Evolutionary conservation across 768 basidiomycete species (phyloP).

Genomic region (Artomyces pyxidatus): DNA sequence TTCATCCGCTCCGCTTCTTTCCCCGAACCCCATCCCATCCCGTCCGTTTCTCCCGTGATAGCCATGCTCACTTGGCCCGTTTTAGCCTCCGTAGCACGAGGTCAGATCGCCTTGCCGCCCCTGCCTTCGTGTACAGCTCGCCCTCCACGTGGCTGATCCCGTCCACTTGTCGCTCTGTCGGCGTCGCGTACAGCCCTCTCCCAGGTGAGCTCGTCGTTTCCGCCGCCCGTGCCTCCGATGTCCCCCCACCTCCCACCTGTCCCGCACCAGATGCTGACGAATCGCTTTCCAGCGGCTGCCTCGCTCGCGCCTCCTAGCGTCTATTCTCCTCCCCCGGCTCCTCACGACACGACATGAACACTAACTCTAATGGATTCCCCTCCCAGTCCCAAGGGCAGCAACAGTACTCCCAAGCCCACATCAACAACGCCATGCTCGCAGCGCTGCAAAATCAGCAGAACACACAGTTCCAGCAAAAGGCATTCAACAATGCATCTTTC

Average conservation of each 20-base stretch:
- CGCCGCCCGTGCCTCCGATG: neutral
- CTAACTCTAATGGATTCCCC: constrained; percentile 11
- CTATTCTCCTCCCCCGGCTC: neutral
- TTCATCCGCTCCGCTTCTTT: neutral
- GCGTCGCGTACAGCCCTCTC: neutral
- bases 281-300: neutral
- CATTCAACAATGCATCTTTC: constrained; percentile 8
- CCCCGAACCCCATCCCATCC: neutral
- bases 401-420: constrained; percentile 4
- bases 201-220: neutral
- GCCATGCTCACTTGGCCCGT: neutral
- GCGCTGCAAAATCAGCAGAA: constrained; percentile 13
- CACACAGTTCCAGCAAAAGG: constrained; percentile 13
- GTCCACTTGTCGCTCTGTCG: neutral
- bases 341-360: constrained; percentile 9
- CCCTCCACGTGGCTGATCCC: neutral
- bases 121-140: neutral
- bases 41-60: neutral
- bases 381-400: constrained; percentile 11
- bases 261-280: neutral
- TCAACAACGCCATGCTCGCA: constrained; percentile 9
- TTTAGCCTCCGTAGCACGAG: neutral
- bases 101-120: neutral
- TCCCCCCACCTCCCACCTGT: no score
- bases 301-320: constrained; percentile 3